Percentiles rank a stretch among this genome's conserved stretches.
Evolutionary conservation across 176 grass and related monocot species (phyloP).

Genomic region (Eleusine coracana): DNA sequence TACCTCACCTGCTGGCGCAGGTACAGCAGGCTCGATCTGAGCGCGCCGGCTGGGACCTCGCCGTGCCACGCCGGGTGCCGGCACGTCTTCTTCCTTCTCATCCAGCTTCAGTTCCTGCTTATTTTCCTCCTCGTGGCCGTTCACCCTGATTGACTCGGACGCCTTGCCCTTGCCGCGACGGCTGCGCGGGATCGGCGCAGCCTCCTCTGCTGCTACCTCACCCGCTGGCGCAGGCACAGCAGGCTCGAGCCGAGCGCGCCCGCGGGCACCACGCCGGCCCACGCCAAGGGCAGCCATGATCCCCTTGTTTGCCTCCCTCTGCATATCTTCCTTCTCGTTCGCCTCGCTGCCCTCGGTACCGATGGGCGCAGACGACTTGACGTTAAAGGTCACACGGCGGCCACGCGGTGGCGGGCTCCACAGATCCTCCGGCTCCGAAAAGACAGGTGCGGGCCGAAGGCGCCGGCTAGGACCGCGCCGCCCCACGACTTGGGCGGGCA

Average conservation of each 20-base stretch:
- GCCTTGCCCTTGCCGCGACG: not conserved
- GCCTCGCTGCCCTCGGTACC: not conserved
- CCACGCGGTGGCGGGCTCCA: slow-evolving; percentile 11
- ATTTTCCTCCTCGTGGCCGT: not conserved
- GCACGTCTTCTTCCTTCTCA: not conserved
- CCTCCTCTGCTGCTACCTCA: not conserved
- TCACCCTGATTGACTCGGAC: not conserved
- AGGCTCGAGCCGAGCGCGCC: not conserved
- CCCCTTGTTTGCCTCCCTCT: not conserved
- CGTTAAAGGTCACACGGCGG: not conserved
- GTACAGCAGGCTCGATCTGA: too few species aligned
- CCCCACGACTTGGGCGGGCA: not conserved
- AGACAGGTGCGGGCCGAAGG: not conserved
- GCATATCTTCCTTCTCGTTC: not conserved
- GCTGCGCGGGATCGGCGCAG: not conserved
- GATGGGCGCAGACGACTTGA: not conserved
- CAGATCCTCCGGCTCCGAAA: not conserved
- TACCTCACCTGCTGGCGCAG: too few species aligned
- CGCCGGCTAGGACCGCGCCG: not conserved
- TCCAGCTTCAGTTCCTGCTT: not conserved
- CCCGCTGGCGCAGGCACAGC: not conserved
- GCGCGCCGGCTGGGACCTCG: not conserved
- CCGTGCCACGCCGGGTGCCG: not conserved
- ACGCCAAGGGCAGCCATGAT: not conserved
- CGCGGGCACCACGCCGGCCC: not conserved